These are phyloP conservation scores for Diplodia intermedia DNA, from an alignment of 2,329 filamentous ascomycete genomes.

Conservation along the genomic window DNA sequence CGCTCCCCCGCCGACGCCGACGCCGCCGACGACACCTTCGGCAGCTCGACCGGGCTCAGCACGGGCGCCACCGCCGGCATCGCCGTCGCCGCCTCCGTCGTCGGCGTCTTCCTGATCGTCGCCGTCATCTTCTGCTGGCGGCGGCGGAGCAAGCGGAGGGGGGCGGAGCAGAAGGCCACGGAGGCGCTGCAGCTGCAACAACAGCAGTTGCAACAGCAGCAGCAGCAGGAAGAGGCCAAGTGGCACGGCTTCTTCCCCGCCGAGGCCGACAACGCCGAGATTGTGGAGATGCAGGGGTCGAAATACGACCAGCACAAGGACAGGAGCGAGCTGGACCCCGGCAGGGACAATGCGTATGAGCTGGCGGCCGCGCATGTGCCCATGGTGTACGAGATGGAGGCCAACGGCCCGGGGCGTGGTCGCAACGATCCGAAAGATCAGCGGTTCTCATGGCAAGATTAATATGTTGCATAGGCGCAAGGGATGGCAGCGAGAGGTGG, in stretches of 20 bases:
- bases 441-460: constrained; percentile 3
- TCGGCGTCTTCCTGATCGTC: constrained; percentile 15
- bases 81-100: constrained; percentile 9
- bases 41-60: constrained; percentile 6
- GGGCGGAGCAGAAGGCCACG: background rate
- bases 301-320: background rate
- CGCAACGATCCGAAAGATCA: background rate
- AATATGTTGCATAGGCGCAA: too few species aligned
- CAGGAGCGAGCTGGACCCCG: constrained; percentile 3
- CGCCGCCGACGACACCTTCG: background rate
- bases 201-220: background rate
- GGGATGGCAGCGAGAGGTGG: background rate
- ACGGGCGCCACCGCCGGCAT: constrained; percentile 23
- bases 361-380: constrained; percentile 17
- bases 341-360: constrained; percentile 11
- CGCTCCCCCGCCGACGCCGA: background rate
- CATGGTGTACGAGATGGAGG: constrained; percentile 19
- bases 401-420: background rate
- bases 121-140: constrained; percentile 26
- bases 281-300: background rate
- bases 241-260: background rate
- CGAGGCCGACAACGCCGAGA: constrained; percentile 7
- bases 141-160: background rate
- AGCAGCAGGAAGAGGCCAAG: background rate
- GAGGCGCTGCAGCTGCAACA: constrained; percentile 1